Evolutionary conservation across 116 monocot species (phyloP).

Genomic region (Cymodocea nodosa): DNA sequence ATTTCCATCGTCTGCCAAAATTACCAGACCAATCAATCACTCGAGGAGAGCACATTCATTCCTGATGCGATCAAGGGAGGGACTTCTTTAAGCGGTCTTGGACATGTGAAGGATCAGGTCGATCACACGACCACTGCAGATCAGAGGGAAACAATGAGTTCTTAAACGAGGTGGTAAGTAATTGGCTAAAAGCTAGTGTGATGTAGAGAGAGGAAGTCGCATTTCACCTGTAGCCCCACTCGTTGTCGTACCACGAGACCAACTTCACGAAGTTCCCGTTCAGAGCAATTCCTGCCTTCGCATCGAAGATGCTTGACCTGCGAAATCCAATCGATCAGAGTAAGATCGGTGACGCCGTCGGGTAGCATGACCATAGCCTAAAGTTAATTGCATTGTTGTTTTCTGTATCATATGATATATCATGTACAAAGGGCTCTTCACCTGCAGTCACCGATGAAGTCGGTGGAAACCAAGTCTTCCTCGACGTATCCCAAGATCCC

Average conservation of each 20-base stretch:
- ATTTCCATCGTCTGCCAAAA: no score
- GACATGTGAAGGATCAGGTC: constrained; percentile 14
- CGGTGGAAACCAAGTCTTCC: constrained; percentile 21
- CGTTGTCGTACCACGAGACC: constrained; percentile 24
- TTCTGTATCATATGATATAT: not conserved
- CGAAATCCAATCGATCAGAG: not conserved
- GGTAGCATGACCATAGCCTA: no score
- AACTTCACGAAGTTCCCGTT: constrained; percentile 8
- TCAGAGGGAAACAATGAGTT: not conserved
- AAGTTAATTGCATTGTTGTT: no score
- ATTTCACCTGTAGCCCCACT: constrained; percentile 22
- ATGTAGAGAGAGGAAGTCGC: not conserved
- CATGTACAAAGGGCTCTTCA: not conserved
- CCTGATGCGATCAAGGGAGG: not conserved
- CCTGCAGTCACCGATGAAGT: constrained; percentile 26
- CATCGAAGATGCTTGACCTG: constrained; percentile 81
- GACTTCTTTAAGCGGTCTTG: not conserved
- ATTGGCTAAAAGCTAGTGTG: no score
- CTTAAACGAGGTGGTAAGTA: not conserved
- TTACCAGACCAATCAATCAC: no score
- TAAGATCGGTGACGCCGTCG: not conserved
- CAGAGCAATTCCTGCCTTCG: constrained; percentile 56
- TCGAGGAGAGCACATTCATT: no score
- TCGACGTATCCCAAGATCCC: constrained; percentile 35
- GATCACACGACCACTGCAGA: constrained; percentile 6